These are phyloP conservation scores for Yamadazyma triangularis DNA, from an alignment of 1,139 yeast genomes.

Conservation along the genomic window DNA sequence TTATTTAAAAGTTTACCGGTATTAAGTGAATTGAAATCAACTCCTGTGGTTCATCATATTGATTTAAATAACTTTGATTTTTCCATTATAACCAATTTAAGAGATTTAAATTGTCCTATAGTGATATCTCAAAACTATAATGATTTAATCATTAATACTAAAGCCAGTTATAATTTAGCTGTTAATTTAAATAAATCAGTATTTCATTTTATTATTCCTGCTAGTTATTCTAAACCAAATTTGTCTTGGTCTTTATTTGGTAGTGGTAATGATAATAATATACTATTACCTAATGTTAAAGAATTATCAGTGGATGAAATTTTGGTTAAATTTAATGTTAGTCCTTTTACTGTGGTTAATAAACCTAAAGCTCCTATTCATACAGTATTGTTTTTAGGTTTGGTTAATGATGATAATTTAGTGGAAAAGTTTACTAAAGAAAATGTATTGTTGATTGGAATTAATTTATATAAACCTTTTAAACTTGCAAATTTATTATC, in stretches of 20 bases:
- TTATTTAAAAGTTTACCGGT: constrained; percentile 52
- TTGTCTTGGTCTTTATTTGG: not conserved
- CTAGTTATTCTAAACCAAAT: constrained; percentile 4
- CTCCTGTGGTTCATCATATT: constrained; percentile 57
- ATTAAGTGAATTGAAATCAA: constrained; percentile 30
- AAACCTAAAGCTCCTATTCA: constrained; percentile 19
- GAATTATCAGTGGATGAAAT: constrained; percentile 23
- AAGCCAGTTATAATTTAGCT: constrained; percentile 57
- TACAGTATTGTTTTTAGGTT: constrained; percentile 61
- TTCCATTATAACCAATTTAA: constrained; percentile 60
- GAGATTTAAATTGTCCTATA: constrained; percentile 63
- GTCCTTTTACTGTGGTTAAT: constrained; percentile 17
- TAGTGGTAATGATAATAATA: constrained; percentile 3
- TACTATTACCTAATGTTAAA: constrained; percentile 8
- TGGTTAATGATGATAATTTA: constrained; percentile 40
- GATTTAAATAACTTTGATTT: constrained; percentile 56
- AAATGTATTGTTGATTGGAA: constrained; percentile 48
- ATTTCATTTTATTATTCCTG: constrained; percentile 59
- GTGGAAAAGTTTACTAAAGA: constrained; percentile 35
- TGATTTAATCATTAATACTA: constrained; percentile 44
- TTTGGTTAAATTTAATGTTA: constrained; percentile 20
- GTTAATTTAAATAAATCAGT: constrained; percentile 48
- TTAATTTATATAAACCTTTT: constrained; percentile 74
- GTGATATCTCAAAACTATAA: constrained; percentile 57
- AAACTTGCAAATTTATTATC: constrained; percentile 46